These are phyloP conservation scores for Capsella bursapastoris DNA, from an alignment of 345 rosid species.

Conservation along the genomic window DNA sequence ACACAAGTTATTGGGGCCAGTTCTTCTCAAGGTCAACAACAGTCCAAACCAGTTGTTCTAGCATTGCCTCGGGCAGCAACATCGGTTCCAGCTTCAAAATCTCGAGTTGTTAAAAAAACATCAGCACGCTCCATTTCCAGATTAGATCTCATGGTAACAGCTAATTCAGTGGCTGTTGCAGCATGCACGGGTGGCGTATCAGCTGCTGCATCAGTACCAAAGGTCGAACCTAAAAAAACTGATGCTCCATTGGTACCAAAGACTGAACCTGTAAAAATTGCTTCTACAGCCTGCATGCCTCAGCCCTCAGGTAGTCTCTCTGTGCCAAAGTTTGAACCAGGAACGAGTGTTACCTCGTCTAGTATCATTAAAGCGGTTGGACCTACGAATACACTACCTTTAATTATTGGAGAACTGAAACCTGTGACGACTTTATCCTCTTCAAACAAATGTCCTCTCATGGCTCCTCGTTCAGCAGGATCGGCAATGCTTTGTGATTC, in stretches of 20 bases:
- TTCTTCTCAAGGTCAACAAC: conserved; percentile 49
- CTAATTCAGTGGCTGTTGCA: conserved; percentile 79
- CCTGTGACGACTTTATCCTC: conserved; percentile 40
- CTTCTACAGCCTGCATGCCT: conserved; percentile 10
- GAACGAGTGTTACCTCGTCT: conserved; percentile 27
- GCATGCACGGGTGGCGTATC: conserved; percentile 65
- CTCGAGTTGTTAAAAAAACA: conserved; percentile 48
- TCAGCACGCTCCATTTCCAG: conserved; percentile 48
- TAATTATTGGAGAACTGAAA: conserved; percentile 41
- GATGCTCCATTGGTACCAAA: conserved; percentile 50
- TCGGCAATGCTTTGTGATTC: conserved; percentile 43
- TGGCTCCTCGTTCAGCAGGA: conserved; percentile 44
- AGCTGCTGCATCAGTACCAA: conserved; percentile 60
- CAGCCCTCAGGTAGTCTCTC: conserved; percentile 25
- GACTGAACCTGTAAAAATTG: conserved; percentile 27
- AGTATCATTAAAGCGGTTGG: conserved; percentile 33
- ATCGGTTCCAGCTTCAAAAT: conserved; percentile 47
- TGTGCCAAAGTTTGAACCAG: conserved; percentile 38
- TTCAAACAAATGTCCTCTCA: conserved; percentile 35
- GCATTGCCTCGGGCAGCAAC: conserved; percentile 45
- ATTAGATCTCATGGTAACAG: conserved; percentile 62
- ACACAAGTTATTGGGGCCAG: conserved; percentile 36
- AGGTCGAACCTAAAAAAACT: conserved; percentile 64
- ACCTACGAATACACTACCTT: conserved; percentile 44
- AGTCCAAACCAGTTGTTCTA: conserved; percentile 46